A percentile compares a stretch with the other conserved stretches of the same genome.
Conservation (phyloP, 139 green algal genomes). For the Nannochloris sp. region DNA sequence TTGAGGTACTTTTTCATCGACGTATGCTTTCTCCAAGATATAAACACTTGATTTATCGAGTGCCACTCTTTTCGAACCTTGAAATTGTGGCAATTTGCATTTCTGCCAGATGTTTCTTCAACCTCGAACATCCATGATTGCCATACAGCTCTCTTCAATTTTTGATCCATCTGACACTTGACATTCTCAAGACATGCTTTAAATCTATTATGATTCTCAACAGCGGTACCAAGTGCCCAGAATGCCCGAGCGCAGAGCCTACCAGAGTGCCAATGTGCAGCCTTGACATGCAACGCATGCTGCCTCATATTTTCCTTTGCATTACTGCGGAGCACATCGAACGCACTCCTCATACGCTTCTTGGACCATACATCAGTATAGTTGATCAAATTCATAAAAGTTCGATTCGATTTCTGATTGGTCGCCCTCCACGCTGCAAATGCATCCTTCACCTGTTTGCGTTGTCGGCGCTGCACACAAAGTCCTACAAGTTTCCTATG, state of each 20-base stretch:
- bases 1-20: not conserved
- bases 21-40: not conserved
- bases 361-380: not conserved
- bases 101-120: not conserved
- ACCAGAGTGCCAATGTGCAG: not conserved
- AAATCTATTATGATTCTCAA: not conserved
- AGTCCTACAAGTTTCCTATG: not conserved
- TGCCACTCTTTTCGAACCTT: not conserved
- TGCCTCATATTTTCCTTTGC: not conserved
- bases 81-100: not conserved
- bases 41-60: not conserved
- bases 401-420: not conserved
- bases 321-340: not conserved
- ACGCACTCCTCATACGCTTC: not conserved
- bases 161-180: not conserved
- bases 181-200: not conserved
- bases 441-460: not conserved
- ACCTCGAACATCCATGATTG: not conserved
- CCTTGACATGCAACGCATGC: not conserved
- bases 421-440: not conserved
- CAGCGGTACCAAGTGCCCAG: not conserved
- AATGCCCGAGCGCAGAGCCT: not conserved
- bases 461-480: not conserved
- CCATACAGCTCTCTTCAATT: not conserved
- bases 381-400: not conserved